Evolutionary conservation across 306 rosid genomes (phyloP).

Genomic region (Albizia julibrissin): DNA sequence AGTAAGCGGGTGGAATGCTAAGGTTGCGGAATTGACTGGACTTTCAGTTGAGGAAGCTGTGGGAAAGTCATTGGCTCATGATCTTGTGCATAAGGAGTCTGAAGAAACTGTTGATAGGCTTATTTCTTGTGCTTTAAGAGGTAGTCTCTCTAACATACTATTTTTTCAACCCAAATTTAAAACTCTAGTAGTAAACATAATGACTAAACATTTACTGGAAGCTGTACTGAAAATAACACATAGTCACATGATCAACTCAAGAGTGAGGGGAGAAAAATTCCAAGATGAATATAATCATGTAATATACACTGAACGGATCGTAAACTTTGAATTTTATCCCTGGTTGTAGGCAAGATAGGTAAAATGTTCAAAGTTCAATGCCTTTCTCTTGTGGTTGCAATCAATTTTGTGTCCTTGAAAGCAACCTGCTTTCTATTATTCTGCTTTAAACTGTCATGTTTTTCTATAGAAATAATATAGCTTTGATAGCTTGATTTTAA

Average conservation of each 20-base stretch:
- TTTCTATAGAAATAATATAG: constrained; percentile 34
- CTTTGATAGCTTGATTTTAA: constrained; percentile 40
- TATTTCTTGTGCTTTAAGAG: constrained; percentile 75
- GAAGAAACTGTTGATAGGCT: constrained; percentile 66
- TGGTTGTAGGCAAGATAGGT: constrained; percentile 5
- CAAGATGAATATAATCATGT: constrained; percentile 6
- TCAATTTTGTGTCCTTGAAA: constrained; percentile 13
- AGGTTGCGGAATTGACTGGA: constrained; percentile 89
- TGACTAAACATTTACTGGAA: constrained; percentile 6
- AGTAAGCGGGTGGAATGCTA: constrained; percentile 95
- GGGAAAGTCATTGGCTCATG: constrained; percentile 80
- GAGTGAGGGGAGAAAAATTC: neutral
- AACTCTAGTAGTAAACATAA: constrained; percentile 7
- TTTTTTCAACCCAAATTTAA: constrained; percentile 14
- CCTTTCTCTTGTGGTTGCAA: constrained; percentile 17
- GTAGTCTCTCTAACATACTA: constrained; percentile 43
- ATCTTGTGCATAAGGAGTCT: constrained; percentile 80
- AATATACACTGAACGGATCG: neutral
- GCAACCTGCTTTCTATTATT: constrained; percentile 33
- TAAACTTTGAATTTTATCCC: neutral
- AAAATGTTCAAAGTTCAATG: constrained; percentile 8
- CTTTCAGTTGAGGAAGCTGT: constrained; percentile 82
- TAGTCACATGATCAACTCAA: constrained; percentile 4
- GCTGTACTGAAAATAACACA: neutral
- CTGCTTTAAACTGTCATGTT: constrained; percentile 21